These are phyloP conservation scores for Ceratocystis papillata DNA, from an alignment of 2,329 filamentous ascomycete species.

Conservation along the genomic window DNA sequence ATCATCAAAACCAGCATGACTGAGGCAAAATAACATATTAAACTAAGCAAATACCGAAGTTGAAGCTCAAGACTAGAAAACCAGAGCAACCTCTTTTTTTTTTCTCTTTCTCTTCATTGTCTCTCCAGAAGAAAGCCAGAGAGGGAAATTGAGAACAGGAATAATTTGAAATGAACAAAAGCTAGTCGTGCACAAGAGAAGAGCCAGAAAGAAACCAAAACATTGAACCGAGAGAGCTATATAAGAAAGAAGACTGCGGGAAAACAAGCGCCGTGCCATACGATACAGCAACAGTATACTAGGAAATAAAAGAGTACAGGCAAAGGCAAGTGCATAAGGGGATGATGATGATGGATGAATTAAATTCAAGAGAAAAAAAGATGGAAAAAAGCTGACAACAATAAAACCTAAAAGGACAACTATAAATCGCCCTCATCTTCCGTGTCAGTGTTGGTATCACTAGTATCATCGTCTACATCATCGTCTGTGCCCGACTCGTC, in stretches of 20 bases:
- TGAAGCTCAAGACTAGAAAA: too few relatives aligned
- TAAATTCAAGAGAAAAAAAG: slow-evolving; percentile 9
- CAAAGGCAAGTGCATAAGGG: slow-evolving; percentile 11
- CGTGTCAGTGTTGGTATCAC: slow-evolving; percentile 58
- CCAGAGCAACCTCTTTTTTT: too few relatives aligned
- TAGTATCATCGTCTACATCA: slow-evolving; percentile 55
- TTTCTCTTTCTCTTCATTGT: too few relatives aligned
- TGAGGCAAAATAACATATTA: background rate
- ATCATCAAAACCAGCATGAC: background rate
- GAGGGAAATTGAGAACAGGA: too few relatives aligned
- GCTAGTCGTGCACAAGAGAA: background rate
- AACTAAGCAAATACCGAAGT: background rate
- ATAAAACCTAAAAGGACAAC: slow-evolving; percentile 22
- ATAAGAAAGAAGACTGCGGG: background rate
- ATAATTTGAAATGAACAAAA: too few relatives aligned
- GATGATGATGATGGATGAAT: background rate
- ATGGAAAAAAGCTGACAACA: slow-evolving; percentile 23
- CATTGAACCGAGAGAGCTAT: background rate
- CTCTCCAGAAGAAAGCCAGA: too few relatives aligned
- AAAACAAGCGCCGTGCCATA: background rate
- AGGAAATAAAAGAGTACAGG: slow-evolving; percentile 5
- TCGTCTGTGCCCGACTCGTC: slow-evolving; percentile 75
- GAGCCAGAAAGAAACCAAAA: background rate
- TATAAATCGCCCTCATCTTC: slow-evolving; percentile 40
- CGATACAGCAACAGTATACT: background rate